Base-by-base conservation (phyloP, 352 stramenopile species). In the Chrysophaeum taylorii region DNA sequence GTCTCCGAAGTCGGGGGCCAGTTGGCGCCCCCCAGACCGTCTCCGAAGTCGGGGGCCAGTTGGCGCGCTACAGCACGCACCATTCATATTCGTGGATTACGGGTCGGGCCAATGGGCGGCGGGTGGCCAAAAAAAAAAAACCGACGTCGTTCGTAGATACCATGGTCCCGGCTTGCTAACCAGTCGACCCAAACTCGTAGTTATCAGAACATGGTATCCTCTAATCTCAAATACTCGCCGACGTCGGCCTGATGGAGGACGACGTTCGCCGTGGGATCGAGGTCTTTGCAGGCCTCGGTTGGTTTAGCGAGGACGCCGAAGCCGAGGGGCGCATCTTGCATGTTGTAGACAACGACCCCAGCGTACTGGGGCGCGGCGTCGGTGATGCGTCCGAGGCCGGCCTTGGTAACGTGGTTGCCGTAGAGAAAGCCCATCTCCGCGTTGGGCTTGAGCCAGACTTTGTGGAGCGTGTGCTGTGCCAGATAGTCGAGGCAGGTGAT, bases 371-470 rank as follows among this genome's bases (percentile, higher is more conserved):
- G 94, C 62, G 89, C 97, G 66, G 85, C 87, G 72, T 99, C 95
- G 37, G 94, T 98, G 82, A 99, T 98, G 54, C 93, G 84, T 35
- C 89, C 94, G 36, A 99, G 84, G 66, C 94, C 94, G 35, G 87
- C 94, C 84, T 99, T 99, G 70, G 95, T 89, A 16, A 99, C 87
- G 81, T 99, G 93, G 82, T 99, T 98, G 71, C 95, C 95, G 78
- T 99, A 99, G 31, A 99, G 80, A 83, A 98, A 99, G 18, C 86
- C 94, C 94, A 99, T 99, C 85, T 99, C 95, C 71, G 93, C 94
- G 80, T 93, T 96, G 33, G 93, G 91, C 84, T 99, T 99, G 63
- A 99, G 94, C 95, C 95, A 99, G 35, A 98, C 95, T 80, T 99
- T 98, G 88, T 98, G 96, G 85, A 98, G 96, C 69, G 94, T 92